Conservation (phyloP, 768 basidiomycete species). For the Aureoboletus auriporus region DNA sequence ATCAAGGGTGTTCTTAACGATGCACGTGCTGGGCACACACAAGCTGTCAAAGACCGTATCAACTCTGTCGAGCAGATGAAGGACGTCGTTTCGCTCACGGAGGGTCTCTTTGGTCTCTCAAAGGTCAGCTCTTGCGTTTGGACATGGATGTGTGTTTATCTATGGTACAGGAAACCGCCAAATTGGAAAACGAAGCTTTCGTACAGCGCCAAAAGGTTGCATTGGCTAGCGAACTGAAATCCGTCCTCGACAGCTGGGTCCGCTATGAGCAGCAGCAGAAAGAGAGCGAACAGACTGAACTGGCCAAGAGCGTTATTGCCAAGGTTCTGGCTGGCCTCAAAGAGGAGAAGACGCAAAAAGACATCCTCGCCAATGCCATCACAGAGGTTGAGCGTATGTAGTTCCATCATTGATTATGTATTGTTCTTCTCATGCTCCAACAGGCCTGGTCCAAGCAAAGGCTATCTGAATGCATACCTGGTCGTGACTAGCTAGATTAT, state of each 20-base stretch:
- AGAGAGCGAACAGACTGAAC: conserved; percentile 92
- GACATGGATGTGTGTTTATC: background rate
- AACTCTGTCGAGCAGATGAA: conserved; percentile 89
- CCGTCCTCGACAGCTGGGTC: conserved; percentile 96
- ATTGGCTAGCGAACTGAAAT: conserved; percentile 84
- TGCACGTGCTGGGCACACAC: conserved; percentile 86
- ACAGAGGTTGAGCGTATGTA: conserved; percentile 90
- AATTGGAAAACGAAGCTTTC: conserved; percentile 86
- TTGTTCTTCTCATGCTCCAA: background rate
- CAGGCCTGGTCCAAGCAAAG: conserved; percentile 90
- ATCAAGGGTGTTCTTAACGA: conserved; percentile 78
- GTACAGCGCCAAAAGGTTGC: conserved; percentile 86
- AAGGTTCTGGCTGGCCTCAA: conserved; percentile 79
- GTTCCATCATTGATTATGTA: background rate
- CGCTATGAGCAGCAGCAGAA: conserved; percentile 95
- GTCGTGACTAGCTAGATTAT: conserved; percentile 24
- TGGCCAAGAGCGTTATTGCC: conserved; percentile 83
- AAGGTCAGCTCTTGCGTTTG: conserved; percentile 50
- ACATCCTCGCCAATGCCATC: conserved; percentile 75
- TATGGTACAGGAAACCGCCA: conserved; percentile 74
- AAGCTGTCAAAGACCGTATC: conserved; percentile 92
- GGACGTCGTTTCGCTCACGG: conserved; percentile 89
- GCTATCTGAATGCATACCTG: conserved; percentile 57
- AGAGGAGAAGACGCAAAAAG: conserved; percentile 88
- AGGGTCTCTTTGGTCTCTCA: conserved; percentile 87